Conservation (phyloP, 2,329 filamentous ascomycete species). For the Rugonectria rugulosa region DNA sequence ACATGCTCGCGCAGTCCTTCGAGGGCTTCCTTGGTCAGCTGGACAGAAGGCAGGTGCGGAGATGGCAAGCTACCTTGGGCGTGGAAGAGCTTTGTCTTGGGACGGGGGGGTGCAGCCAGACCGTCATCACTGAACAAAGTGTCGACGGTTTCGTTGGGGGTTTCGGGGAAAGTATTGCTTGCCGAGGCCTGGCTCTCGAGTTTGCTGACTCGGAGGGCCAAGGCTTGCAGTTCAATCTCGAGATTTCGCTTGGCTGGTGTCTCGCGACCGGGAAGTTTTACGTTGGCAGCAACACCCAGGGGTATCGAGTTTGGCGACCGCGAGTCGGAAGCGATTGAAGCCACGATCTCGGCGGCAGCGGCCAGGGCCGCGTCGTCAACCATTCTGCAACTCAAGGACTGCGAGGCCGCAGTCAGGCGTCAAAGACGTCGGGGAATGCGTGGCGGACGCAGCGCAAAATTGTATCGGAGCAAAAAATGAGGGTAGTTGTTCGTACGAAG, state of each 20-base stretch:
- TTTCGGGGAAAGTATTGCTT: conserved; percentile 74
- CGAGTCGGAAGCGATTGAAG: conserved; percentile 57
- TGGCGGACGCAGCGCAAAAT: conserved; percentile 2
- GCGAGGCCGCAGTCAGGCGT: conserved; percentile 39
- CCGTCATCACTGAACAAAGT: conserved; percentile 69
- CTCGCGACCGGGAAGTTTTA: conserved; percentile 80
- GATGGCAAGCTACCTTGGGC: conserved; percentile 51
- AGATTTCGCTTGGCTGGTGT: conserved; percentile 78
- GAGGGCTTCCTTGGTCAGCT: conserved; percentile 82
- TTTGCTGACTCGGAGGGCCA: conserved; percentile 79
- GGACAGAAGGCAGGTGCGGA: conserved; percentile 48
- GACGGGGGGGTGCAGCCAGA: conserved; percentile 51
- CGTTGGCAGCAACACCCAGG: conserved; percentile 54
- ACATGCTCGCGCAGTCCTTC: conserved; percentile 88
- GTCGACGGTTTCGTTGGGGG: conserved; percentile 77
- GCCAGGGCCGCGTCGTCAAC: conserved; percentile 63
- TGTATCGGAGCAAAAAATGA: background rate
- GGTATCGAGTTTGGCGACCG: conserved; percentile 49
- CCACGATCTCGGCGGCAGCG: conserved; percentile 62
- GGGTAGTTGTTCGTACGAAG: conserved; percentile 1
- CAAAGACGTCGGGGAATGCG: conserved; percentile 21
- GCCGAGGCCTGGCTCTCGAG: conserved; percentile 80
- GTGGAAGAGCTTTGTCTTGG: conserved; percentile 55
- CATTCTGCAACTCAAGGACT: conserved; percentile 48
- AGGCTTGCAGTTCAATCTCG: conserved; percentile 82